Percentiles rank a stretch among this genome's conserved stretches.
Conservation (phyloP, 2,329 filamentous ascomycete genomes). For the Fusarium incarnatum region DNA sequence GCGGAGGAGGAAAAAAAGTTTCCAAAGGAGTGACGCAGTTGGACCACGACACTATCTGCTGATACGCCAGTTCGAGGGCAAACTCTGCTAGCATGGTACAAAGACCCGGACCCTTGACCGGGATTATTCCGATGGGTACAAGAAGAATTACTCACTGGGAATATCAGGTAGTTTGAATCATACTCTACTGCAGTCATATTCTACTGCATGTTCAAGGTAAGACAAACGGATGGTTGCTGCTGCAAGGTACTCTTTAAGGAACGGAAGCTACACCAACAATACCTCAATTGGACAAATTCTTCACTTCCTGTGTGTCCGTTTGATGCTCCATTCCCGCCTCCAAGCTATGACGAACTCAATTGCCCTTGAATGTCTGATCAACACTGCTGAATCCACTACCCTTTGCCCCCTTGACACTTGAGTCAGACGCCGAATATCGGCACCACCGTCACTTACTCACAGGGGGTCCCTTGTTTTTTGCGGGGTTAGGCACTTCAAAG, state of each 20-base stretch:
- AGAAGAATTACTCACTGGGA: neutral
- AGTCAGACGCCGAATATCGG: slow-evolving; percentile 17
- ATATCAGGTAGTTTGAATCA: neutral
- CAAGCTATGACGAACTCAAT: slow-evolving; percentile 11
- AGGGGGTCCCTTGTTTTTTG: slow-evolving; percentile 13
- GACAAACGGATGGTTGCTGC: neutral
- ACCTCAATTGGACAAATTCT: neutral
- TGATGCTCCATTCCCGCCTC: neutral
- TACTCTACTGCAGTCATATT: neutral
- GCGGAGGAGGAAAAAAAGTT: slow-evolving; percentile 16
- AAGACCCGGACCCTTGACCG: neutral
- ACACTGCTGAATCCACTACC: slow-evolving; percentile 4
- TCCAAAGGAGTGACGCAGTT: slow-evolving; percentile 12
- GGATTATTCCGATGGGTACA: slow-evolving; percentile 7
- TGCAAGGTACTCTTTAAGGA: neutral
- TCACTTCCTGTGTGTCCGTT: neutral
- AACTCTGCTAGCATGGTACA: slow-evolving; percentile 15
- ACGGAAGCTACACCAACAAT: neutral
- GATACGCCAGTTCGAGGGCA: slow-evolving; percentile 7
- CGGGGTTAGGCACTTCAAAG: slow-evolving; percentile 9
- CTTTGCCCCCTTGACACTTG: slow-evolving; percentile 1
- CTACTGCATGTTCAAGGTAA: neutral
- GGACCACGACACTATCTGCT: neutral
- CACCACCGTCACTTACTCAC: neutral
- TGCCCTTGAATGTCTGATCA: slow-evolving; percentile 6